These are phyloP conservation scores for Murraya koenigii DNA, from an alignment of 345 rosid species.

Conservation along the genomic window DNA sequence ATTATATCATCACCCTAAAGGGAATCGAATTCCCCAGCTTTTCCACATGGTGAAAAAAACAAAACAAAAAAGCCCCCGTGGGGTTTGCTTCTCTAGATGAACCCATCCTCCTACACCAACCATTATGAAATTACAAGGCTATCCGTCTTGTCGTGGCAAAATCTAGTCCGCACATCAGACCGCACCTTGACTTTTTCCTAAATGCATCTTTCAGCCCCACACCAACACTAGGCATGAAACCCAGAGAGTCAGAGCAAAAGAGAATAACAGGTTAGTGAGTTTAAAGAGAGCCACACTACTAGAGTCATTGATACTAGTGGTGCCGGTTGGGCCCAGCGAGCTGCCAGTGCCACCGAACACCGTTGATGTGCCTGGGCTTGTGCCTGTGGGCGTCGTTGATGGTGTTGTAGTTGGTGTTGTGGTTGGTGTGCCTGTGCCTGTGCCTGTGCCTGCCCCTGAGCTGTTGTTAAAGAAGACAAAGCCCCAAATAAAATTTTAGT, in stretches of 20 bases:
- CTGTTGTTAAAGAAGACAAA: background rate
- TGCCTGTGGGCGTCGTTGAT: slow-evolving; percentile 17
- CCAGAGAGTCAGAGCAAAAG: slow-evolving; percentile 3
- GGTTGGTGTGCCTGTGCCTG: slow-evolving; percentile 6
- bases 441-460: slow-evolving; percentile 16
- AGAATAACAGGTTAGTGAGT: slow-evolving; percentile 16
- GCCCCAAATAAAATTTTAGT: background rate
- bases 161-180: slow-evolving; percentile 37
- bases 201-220: slow-evolving; percentile 22
- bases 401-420: slow-evolving; percentile 16
- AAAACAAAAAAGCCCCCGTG: slow-evolving; percentile 14
- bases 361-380: slow-evolving; percentile 13
- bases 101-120: slow-evolving; percentile 5
- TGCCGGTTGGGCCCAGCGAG: slow-evolving; percentile 20
- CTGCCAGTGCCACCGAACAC: slow-evolving; percentile 14
- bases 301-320: slow-evolving; percentile 18
- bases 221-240: slow-evolving; percentile 19
- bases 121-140: slow-evolving; percentile 20
- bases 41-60: slow-evolving; percentile 5
- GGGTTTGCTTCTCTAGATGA: slow-evolving; percentile 25
- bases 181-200: background rate
- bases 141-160: slow-evolving; percentile 30
- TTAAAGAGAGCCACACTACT: slow-evolving; percentile 8
- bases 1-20: slow-evolving; percentile 15
- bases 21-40: slow-evolving; percentile 46